Base-by-base conservation (phyloP, 192 early-diverging fungal species). In the Piromyces finnis region DNA sequence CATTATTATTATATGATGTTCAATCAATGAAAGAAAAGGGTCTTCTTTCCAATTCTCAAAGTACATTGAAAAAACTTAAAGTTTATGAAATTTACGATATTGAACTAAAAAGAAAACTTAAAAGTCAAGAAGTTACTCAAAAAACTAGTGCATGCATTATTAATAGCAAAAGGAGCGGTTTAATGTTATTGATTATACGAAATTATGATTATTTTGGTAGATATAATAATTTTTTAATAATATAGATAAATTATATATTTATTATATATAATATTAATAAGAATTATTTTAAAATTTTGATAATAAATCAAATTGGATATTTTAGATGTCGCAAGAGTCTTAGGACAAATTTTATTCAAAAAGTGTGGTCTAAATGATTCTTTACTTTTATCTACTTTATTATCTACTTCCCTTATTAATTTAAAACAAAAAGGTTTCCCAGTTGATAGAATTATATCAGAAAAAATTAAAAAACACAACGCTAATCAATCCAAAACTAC, bases 341-440 rank as follows among this genome's bases (percentile, higher is more conserved):
- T 96, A 28, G 92, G 92, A 7, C 86, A 87, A 78, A 78, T 96
- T 17, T 81, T 96, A 0, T 89, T 95, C 79, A 85, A 85, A 17
- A 87, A 89, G 59, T 88, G 88, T 29, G 87, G 92, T 18, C 85
- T 96, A 78, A 95, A 93, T 79, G 94, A 95, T 82, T 87, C 91
- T 2, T 88, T 96, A 79, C 86, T 95, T 78, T 86, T 94, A 51
- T 91, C 91, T 12, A 92, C 92, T 11, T 86, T 95, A 39, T 86
- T 96, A 30, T 89, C 89, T 1, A 92, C 93, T 0, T 90, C 88
- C n/a, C 83, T 95, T 22, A 80, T 88, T 15, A 89, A 91, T 77
- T 80, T 95, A 77, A 87, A 87, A 30, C 86, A 92, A 22, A 96
- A 94, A 87, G 90, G 91, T 26, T 92, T 91, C 83, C 90, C 90